These are phyloP conservation scores for Sporothrix globosa DNA, from an alignment of 2,329 filamentous ascomycete genomes.

Conservation along the genomic window DNA sequence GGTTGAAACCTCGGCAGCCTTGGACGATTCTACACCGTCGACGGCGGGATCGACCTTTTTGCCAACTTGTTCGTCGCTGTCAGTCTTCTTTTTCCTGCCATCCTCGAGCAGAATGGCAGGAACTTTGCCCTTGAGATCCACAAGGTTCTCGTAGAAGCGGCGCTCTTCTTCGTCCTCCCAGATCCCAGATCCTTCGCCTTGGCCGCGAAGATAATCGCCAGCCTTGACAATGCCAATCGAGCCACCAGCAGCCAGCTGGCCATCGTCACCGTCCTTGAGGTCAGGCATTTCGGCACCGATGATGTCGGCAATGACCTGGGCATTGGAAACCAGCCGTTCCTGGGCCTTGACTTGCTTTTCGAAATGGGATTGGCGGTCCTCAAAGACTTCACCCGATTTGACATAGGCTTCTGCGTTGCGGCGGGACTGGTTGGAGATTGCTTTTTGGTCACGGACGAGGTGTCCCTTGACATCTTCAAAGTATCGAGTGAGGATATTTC, in stretches of 20 bases:
- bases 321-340: slow-evolving; percentile 86
- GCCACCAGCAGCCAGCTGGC: slow-evolving; percentile 66
- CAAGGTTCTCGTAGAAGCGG: slow-evolving; percentile 95
- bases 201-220: slow-evolving; percentile 86
- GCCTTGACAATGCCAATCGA: slow-evolving; percentile 93
- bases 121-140: slow-evolving; percentile 94
- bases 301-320: slow-evolving; percentile 86
- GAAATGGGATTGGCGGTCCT: slow-evolving; percentile 93
- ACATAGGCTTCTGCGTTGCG: slow-evolving; percentile 98
- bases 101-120: slow-evolving; percentile 93
- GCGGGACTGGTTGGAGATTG: slow-evolving; percentile 80
- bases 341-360: slow-evolving; percentile 92
- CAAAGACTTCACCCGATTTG: slow-evolving; percentile 96
- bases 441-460: slow-evolving; percentile 87
- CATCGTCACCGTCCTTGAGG: slow-evolving; percentile 78
- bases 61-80: slow-evolving; percentile 78
- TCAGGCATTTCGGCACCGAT: slow-evolving; percentile 93
- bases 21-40: slow-evolving; percentile 45
- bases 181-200: slow-evolving; percentile 88
- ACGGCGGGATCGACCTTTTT: slow-evolving; percentile 65
- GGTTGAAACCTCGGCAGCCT: slow-evolving; percentile 51
- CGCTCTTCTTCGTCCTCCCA: slow-evolving; percentile 99
- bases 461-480: slow-evolving; percentile 92
- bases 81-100: slow-evolving; percentile 92
- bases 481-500: slow-evolving; percentile 81